phyloP scores from a whole-genome alignment of 108 stramenopile species.

The Pelagomonas calceolata region DNA sequence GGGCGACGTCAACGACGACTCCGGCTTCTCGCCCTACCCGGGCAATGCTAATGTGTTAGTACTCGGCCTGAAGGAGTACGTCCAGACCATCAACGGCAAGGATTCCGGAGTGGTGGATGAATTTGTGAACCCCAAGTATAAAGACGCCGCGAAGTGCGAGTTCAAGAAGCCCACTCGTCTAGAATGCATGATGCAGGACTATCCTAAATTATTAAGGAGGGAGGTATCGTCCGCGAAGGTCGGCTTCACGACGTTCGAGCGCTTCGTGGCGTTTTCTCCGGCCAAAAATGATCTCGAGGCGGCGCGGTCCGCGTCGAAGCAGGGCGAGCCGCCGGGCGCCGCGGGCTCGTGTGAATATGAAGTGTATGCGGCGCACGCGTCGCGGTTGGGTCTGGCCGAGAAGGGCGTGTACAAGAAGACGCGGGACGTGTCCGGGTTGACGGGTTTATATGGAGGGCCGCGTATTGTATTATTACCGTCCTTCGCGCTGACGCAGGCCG shows the following conservation, averaged over 20 bases:
- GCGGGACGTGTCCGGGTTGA: constrained; percentile 37
- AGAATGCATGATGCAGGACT: constrained; percentile 61
- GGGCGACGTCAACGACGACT: constrained; percentile 83
- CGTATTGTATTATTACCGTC: constrained; percentile 59
- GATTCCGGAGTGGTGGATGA: constrained; percentile 42
- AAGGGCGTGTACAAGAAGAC: background rate
- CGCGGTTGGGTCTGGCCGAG: background rate
- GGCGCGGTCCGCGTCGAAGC: constrained; percentile 61
- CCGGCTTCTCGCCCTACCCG: constrained; percentile 87
- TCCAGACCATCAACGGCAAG: constrained; percentile 48
- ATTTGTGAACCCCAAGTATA: constrained; percentile 52
- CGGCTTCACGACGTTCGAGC: constrained; percentile 44
- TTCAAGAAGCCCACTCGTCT: constrained; percentile 53
- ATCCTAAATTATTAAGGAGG: constrained; percentile 53
- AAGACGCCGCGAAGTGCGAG: constrained; percentile 17
- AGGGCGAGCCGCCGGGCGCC: constrained; percentile 13
- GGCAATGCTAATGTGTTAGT: constrained; percentile 94
- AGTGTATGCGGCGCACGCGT: background rate
- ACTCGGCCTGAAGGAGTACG: constrained; percentile 71
- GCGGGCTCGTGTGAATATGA: background rate
- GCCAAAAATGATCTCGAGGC: constrained; percentile 87
- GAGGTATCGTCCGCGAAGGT: constrained; percentile 31
- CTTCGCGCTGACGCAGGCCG: constrained; percentile 66
- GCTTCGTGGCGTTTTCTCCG: constrained; percentile 88
- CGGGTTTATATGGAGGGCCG: constrained; percentile 70